Conservation (phyloP, 139 green algal genomes). For the Chlamydomonas incerta region DNA sequence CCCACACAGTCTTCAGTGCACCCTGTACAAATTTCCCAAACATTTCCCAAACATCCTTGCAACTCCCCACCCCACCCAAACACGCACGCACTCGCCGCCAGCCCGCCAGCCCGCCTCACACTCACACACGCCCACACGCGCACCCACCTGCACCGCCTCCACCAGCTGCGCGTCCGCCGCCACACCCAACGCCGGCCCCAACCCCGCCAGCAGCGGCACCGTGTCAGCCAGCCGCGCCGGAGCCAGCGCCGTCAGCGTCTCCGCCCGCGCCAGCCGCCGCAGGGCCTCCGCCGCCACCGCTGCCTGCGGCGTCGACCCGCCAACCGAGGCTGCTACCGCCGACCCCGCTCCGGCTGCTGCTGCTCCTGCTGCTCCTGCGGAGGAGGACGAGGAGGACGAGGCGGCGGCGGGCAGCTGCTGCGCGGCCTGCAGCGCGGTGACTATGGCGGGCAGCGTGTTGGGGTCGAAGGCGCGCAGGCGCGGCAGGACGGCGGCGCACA, state of each 20-base stretch:
- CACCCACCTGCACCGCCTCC: background rate
- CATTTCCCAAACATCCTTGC: no score
- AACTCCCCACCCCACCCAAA: no score
- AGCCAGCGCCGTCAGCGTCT: background rate
- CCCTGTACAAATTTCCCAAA: no score
- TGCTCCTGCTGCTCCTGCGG: background rate
- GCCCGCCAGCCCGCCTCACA: background rate
- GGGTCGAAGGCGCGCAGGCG: constrained; percentile 12
- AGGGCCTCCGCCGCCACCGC: background rate
- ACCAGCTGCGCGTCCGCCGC: background rate
- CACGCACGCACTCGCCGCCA: no score
- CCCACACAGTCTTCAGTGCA: no score
- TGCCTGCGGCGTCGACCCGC: background rate
- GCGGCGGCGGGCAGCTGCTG: background rate
- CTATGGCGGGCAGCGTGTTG: constrained; percentile 24
- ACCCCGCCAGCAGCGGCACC: background rate
- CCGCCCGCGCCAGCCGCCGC: background rate
- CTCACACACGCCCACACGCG: background rate
- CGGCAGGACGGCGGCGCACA: constrained; percentile 8
- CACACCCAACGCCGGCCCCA: background rate
- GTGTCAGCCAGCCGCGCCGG: constrained; percentile 17
- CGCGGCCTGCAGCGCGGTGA: background rate
- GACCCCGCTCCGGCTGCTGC: background rate
- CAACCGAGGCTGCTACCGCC: background rate
- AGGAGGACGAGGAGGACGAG: no score